A percentile compares a stretch with the other conserved stretches of the same genome.
Evolutionary conservation across 1,139 yeast species (phyloP).

Genomic region (Meyerozyma carpophila): DNA sequence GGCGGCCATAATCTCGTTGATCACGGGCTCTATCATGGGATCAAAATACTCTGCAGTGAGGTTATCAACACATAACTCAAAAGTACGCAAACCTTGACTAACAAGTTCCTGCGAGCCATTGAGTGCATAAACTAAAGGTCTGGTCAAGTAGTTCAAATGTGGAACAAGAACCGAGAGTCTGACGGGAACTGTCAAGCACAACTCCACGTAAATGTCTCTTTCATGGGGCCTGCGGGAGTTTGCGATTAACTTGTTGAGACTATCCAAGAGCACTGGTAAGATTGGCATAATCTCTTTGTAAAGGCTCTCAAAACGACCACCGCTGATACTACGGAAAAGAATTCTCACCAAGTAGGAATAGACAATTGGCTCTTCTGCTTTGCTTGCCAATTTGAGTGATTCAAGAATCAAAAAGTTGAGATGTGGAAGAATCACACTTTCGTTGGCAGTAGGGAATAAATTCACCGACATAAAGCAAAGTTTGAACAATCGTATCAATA

Average conservation of each 20-base stretch:
- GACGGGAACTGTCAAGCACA: slow-evolving; percentile 94
- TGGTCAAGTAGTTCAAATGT: slow-evolving; percentile 78
- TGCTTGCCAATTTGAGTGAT: slow-evolving; percentile 74
- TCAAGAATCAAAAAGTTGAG: slow-evolving; percentile 76
- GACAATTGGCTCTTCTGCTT: slow-evolving; percentile 88
- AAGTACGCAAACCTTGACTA: slow-evolving; percentile 87
- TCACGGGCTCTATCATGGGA: slow-evolving; percentile 93
- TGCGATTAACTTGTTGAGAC: slow-evolving; percentile 74
- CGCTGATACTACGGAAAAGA: slow-evolving; percentile 88
- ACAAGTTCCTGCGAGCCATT: slow-evolving; percentile 89
- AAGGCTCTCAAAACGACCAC: slow-evolving; percentile 88
- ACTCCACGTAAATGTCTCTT: slow-evolving; percentile 87
- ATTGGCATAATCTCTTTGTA: slow-evolving; percentile 92
- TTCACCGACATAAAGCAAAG: slow-evolving; percentile 94
- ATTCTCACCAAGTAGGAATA: slow-evolving; percentile 87
- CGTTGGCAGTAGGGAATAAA: slow-evolving; percentile 82
- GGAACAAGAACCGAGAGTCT: slow-evolving; percentile 90
- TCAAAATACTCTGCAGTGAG: slow-evolving; percentile 94
- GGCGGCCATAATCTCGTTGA: slow-evolving; percentile 89
- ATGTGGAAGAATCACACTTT: slow-evolving; percentile 81
- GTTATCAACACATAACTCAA: slow-evolving; percentile 95
- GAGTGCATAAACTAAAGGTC: slow-evolving; percentile 86
- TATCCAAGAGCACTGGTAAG: slow-evolving; percentile 78
- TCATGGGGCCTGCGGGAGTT: slow-evolving; percentile 88
- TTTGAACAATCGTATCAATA: slow-evolving; percentile 80